Conservation (phyloP, 768 basidiomycete genomes). For the Pulveroboletus sp. region DNA sequence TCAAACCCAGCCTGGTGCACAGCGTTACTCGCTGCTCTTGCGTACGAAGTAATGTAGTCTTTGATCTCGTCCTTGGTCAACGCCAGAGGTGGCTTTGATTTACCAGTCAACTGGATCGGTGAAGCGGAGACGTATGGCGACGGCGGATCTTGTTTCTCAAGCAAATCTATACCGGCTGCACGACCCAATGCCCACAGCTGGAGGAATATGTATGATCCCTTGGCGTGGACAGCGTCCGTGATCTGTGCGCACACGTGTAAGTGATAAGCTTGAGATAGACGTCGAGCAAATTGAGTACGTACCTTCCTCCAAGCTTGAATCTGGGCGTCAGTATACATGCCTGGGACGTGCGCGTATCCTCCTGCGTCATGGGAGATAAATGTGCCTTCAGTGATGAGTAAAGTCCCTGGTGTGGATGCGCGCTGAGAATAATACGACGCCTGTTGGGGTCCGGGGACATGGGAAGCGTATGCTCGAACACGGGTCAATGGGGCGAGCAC, state of each 20-base stretch:
- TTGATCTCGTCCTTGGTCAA: slow-evolving; percentile 32
- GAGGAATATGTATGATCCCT: slow-evolving; percentile 42
- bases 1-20: slow-evolving; percentile 41
- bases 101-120: slow-evolving; percentile 20
- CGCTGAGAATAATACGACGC: slow-evolving; percentile 50
- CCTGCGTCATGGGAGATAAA: slow-evolving; percentile 48
- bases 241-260: slow-evolving; percentile 34
- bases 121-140: slow-evolving; percentile 36
- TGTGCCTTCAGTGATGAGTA: slow-evolving; percentile 54
- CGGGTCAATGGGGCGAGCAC: slow-evolving; percentile 55
- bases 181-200: slow-evolving; percentile 60
- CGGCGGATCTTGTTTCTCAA: slow-evolving; percentile 35
- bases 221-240: slow-evolving; percentile 54
- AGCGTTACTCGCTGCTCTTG: slow-evolving; percentile 34
- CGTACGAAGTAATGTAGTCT: slow-evolving; percentile 28
- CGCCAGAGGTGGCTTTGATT: slow-evolving; percentile 15
- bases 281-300: too few relatives aligned
- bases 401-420: slow-evolving; percentile 41
- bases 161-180: slow-evolving; percentile 31
- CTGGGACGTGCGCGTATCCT: slow-evolving; percentile 38
- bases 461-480: slow-evolving; percentile 32
- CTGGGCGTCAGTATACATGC: slow-evolving; percentile 40
- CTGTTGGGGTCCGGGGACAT: slow-evolving; percentile 36
- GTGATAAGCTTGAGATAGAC: background rate
- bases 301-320: slow-evolving; percentile 47